phyloP scores from a whole-genome alignment of 495 filamentous ascomycete genomes.

The Chaetomidium leptoderma region DNA sequence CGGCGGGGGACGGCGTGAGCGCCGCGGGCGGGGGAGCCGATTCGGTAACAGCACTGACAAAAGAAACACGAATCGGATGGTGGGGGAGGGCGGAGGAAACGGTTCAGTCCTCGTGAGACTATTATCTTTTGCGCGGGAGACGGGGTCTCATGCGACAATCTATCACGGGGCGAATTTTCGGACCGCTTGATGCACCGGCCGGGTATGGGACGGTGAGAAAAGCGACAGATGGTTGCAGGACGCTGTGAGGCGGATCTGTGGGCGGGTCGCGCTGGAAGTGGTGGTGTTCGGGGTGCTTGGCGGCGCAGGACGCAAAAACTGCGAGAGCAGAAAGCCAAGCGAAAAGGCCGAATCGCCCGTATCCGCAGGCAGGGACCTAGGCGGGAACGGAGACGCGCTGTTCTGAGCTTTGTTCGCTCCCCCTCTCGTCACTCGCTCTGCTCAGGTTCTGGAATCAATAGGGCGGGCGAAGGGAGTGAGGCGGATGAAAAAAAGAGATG shows the following conservation, averaged over 20 bases:
- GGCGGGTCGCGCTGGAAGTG: constrained; percentile 9
- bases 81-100: neutral
- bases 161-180: neutral
- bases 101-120: neutral
- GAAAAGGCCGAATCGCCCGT: constrained; percentile 13
- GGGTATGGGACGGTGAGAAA: neutral
- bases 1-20: constrained; percentile 15
- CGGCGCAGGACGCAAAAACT: constrained; percentile 8
- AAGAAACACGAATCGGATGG: neutral
- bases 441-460: neutral
- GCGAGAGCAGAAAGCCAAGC: constrained; percentile 7
- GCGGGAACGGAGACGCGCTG: constrained; percentile 9
- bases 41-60: constrained; percentile 15
- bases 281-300: constrained; percentile 5
- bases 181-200: neutral
- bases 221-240: neutral
- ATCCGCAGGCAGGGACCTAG: neutral
- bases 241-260: constrained; percentile 1
- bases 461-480: neutral
- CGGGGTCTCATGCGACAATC: neutral
- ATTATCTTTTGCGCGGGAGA: neutral
- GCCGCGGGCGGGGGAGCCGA: constrained; percentile 16
- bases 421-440: neutral
- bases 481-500: neutral
- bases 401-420: constrained; percentile 9